Evolutionary conservation across 2,329 filamentous ascomycete species (phyloP), one percentile per base, ranked within the genome.

Genomic region (Cladosporium sp.): DNA sequence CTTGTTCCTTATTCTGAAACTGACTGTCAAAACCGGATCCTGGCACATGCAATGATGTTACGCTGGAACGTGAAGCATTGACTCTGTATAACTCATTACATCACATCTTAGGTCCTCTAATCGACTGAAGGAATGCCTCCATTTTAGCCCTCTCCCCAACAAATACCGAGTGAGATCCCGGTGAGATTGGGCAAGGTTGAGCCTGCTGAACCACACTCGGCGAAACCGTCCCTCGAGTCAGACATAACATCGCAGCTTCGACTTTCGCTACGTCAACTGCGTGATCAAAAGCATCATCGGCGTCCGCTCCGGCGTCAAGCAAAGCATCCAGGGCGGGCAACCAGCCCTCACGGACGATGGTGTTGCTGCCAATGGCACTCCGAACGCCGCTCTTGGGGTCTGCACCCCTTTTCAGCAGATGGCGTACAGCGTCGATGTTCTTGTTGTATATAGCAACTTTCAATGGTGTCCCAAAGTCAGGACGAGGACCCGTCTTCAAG

Each of bases 401-500:
- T 8, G 66, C 60, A 0, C 65, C 66, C 62, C 66, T 58, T 21
- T 34, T 46, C 34, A 67, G 21, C 10, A 67, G 39, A 26, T 62
- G 51, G 14, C 61, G 10, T 6, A 66, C 51, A 39, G 63, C 60
- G 1, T 58, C 28, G 8, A 67, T 46, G 25, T 68, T 67, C 18
- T 65, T 25, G 32, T 54, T 30, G 28, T 65, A 49, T 14, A 68
- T 48, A 14, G 67, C 67, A 30, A 28, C 59, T 23, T 60, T 48
- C 5, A 66, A 46, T 7, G 67, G 66, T 1, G 66, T 65, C 3
- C 67, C 66, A 1, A 48, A 36, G 28, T 68, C 51, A 39, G 16
- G 36, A 39, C 36, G 36, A 39, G 16, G 36, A 28, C 53, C 14
- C 2, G 51, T 14, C 0, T 21, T 18, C 23, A 48, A 11, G 43